These are phyloP conservation scores for Coniella lustricola DNA, from an alignment of 2,329 filamentous ascomycete species.

Conservation along the genomic window DNA sequence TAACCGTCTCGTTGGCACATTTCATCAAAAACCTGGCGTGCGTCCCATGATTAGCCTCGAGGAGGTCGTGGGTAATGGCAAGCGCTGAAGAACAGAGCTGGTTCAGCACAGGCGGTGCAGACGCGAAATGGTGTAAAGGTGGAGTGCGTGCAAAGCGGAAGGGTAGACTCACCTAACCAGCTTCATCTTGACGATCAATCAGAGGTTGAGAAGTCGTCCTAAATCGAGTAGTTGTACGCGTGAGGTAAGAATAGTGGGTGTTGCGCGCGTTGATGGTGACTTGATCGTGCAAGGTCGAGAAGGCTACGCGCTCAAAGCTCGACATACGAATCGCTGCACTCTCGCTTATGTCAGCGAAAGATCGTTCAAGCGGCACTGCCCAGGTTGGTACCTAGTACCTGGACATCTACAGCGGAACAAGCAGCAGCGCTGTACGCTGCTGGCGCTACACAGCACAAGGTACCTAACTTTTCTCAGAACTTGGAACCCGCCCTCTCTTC, in stretches of 20 bases:
- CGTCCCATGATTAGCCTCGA: constrained; percentile 24
- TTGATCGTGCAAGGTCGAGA: not conserved
- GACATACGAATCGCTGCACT: constrained; percentile 2
- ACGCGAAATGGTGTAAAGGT: constrained; percentile 14
- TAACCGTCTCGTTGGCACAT: constrained; percentile 97
- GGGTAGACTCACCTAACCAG: constrained; percentile 74
- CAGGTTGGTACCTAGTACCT: not conserved
- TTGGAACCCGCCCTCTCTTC: too few relatives aligned
- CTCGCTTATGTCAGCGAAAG: constrained; percentile 9
- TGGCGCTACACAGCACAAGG: not conserved
- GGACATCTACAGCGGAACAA: too few relatives aligned
- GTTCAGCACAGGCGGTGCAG: constrained; percentile 20
- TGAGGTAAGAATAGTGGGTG: not conserved
- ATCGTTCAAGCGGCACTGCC: too few relatives aligned
- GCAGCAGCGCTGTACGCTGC: too few relatives aligned
- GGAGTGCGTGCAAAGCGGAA: constrained; percentile 12
- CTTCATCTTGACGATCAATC: constrained; percentile 64
- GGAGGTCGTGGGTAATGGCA: constrained; percentile 13
- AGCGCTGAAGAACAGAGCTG: constrained; percentile 24
- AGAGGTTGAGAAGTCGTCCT: not conserved
- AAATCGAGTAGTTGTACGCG: not conserved
- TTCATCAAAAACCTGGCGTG: constrained; percentile 89
- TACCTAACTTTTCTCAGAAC: too few relatives aligned
- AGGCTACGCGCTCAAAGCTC: constrained; percentile 12
- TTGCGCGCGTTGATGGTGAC: not conserved